Percentiles rank a stretch among this genome's conserved stretches.
Conservation (phyloP, 2,329 filamentous ascomycete genomes). For the Apiospora marii region DNA sequence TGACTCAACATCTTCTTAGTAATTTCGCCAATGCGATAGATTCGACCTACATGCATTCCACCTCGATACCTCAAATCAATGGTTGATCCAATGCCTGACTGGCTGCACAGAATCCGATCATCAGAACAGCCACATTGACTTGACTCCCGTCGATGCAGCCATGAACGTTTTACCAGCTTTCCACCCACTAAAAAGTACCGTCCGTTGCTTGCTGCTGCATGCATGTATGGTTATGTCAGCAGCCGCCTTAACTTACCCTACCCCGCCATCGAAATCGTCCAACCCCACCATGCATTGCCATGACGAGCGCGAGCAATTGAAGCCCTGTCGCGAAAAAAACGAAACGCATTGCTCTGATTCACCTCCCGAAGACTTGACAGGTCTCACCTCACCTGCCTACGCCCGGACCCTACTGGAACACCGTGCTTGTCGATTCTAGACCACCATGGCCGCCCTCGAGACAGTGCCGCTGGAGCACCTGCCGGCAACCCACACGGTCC, state of each 20-base stretch:
- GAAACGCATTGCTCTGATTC: slow-evolving; percentile 12
- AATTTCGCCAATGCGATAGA: neutral
- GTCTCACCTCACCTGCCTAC: neutral
- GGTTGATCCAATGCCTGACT: neutral
- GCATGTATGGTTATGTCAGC: neutral
- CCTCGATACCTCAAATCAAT: neutral
- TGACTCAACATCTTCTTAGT: neutral
- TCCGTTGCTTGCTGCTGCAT: too few species aligned
- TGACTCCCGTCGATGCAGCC: neutral
- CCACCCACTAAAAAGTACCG: neutral
- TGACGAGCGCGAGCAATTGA: neutral
- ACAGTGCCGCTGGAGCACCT: slow-evolving; percentile 79
- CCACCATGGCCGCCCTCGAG: slow-evolving; percentile 58
- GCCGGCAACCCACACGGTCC: slow-evolving; percentile 70
- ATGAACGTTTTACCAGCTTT: neutral
- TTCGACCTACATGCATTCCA: too few species aligned
- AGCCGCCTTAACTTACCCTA: too few species aligned
- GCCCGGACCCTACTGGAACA: neutral
- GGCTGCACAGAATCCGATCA: neutral
- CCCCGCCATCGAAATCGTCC: slow-evolving; percentile 1
- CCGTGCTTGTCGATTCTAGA: neutral
- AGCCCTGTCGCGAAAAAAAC: neutral
- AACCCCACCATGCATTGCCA: slow-evolving; percentile 6
- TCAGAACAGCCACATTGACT: neutral
- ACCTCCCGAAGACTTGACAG: neutral